These are phyloP conservation scores for Diaporthe destruens DNA, from an alignment of 2,329 filamentous ascomycete genomes.

Conservation along the genomic window DNA sequence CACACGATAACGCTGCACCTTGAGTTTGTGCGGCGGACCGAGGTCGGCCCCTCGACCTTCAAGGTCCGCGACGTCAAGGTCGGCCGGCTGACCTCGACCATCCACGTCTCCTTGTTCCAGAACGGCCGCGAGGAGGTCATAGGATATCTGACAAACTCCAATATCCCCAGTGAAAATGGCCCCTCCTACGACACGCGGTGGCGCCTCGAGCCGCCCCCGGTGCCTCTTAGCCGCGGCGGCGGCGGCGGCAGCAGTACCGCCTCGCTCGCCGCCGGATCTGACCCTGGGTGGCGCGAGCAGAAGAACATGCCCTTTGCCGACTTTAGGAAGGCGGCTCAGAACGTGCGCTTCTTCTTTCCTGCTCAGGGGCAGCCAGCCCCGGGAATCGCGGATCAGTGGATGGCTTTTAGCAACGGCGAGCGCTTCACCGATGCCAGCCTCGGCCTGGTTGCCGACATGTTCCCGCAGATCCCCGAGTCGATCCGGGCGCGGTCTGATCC, in stretches of 20 bases:
- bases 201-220: conserved; percentile 18
- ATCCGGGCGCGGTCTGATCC: conserved; percentile 1
- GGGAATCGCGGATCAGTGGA: conserved; percentile 73
- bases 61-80: conserved; percentile 57
- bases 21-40: conserved; percentile 56
- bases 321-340: conserved; percentile 46
- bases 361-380: conserved; percentile 39
- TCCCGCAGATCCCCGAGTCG: conserved; percentile 30
- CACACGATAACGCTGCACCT: conserved; percentile 56
- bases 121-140: conserved; percentile 50
- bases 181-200: conserved; percentile 21
- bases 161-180: conserved; percentile 36
- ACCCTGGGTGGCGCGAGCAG: conserved; percentile 26
- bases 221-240: neutral
- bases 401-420: conserved; percentile 69
- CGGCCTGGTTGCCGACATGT: conserved; percentile 64
- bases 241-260: conserved; percentile 3
- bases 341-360: conserved; percentile 51
- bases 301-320: conserved; percentile 40
- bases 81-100: conserved; percentile 49
- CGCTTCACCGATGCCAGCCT: conserved; percentile 74
- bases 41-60: conserved; percentile 54
- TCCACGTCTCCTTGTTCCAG: conserved; percentile 59
- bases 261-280: conserved; percentile 1
- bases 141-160: conserved; percentile 56